A percentile compares a stretch with the other conserved stretches of the same genome.
Evolutionary conservation across 129 eudicot species (phyloP).

Genomic region (Centaurea solstitialis): DNA sequence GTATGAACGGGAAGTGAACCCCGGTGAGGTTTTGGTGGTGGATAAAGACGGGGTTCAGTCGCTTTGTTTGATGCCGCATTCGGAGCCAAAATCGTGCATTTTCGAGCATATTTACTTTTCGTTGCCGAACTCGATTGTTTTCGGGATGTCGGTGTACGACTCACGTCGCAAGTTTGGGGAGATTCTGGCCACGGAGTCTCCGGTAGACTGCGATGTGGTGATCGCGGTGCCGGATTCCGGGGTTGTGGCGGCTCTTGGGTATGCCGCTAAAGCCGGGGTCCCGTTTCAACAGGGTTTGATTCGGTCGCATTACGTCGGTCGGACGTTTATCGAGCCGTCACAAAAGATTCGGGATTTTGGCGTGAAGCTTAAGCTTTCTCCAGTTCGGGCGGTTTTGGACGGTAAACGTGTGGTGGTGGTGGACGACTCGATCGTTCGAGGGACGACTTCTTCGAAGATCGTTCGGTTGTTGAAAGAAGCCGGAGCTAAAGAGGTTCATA

Average conservation of each 20-base stretch:
- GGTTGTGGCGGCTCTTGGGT: constrained; percentile 75
- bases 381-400: constrained; percentile 66
- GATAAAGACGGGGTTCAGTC: constrained; percentile 68
- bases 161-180: constrained; percentile 57
- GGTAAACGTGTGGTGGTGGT: constrained; percentile 84
- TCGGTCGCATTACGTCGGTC: constrained; percentile 80
- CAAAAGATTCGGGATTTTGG: constrained; percentile 79
- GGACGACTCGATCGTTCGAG: constrained; percentile 81
- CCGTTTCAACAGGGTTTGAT: constrained; percentile 70
- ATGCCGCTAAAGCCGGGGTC: constrained; percentile 72
- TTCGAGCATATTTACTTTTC: constrained; percentile 79
- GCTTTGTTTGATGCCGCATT: constrained; percentile 53
- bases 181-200: constrained; percentile 59
- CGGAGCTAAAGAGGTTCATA: constrained; percentile 79
- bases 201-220: constrained; percentile 78
- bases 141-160: constrained; percentile 72
- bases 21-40: constrained; percentile 67
- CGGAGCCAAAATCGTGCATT: constrained; percentile 62
- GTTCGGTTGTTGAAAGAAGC: constrained; percentile 69
- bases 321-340: constrained; percentile 78
- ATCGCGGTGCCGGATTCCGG: constrained; percentile 93
- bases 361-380: constrained; percentile 71
- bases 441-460: constrained; percentile 74
- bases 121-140: constrained; percentile 63
- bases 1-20: constrained; percentile 63